Conservation (phyloP, 2,329 filamentous ascomycete species). For the Teratosphaeria viscida region DNA sequence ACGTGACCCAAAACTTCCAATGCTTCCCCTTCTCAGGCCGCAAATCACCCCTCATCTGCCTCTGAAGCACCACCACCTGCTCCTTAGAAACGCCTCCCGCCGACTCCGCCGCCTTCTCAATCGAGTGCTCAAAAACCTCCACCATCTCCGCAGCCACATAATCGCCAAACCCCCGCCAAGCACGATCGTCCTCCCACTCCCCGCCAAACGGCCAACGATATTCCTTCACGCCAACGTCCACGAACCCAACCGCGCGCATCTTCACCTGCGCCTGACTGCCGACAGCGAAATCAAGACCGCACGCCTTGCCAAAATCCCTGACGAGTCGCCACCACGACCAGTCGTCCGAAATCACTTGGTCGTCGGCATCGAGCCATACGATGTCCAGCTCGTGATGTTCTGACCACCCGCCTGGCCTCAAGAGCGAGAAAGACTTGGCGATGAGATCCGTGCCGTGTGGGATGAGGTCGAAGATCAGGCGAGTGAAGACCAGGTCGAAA, state of each 20-base stretch:
- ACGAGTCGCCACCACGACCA: constrained; percentile 9
- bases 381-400: constrained; percentile 10
- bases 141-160: constrained; percentile 1
- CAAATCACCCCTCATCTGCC: constrained; percentile 1
- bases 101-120: background rate
- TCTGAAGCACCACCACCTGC: background rate
- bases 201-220: constrained; percentile 11
- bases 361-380: constrained; percentile 3
- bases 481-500: constrained; percentile 10
- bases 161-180: constrained; percentile 1
- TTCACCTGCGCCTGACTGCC: constrained; percentile 5
- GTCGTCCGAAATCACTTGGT: constrained; percentile 4
- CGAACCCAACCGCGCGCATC: constrained; percentile 12
- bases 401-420: constrained; percentile 8
- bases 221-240: constrained; percentile 8
- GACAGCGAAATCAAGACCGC: constrained; percentile 7
- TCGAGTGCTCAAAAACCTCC: background rate
- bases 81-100: background rate
- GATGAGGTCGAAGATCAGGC: constrained; percentile 9
- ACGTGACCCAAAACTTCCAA: constrained; percentile 4
- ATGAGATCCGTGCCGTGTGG: constrained; percentile 9
- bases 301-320: background rate
- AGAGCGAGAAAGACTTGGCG: constrained; percentile 1
- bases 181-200: background rate
- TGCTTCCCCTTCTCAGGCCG: constrained; percentile 5